Evolutionary conservation across 805 yeast species (phyloP).

Genomic region (Scheffersomyces coipomensis): DNA sequence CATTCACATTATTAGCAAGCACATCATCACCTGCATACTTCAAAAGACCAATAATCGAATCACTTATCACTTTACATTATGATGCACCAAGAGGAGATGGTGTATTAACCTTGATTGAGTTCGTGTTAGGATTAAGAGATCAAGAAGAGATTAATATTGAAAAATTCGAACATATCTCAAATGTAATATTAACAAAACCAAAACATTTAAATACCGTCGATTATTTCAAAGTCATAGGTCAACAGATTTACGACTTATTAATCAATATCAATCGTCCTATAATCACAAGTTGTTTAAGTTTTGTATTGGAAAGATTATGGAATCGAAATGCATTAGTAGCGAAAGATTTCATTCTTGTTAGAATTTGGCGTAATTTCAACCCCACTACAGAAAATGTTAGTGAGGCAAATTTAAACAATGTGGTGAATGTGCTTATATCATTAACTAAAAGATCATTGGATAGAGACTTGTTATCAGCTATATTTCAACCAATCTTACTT

Average conservation of each 20-base stretch:
- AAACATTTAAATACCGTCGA: conserved; percentile 37
- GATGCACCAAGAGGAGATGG: conserved; percentile 60
- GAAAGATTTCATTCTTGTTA: conserved; percentile 56
- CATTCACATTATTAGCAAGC: conserved; percentile 57
- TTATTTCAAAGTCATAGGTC: conserved; percentile 60
- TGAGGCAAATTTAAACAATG: conserved; percentile 57
- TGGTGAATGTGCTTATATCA: conserved; percentile 64
- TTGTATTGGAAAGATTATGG: conserved; percentile 53
- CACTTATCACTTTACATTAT: conserved; percentile 55
- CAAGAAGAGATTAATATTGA: conserved; percentile 65
- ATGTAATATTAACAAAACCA: conserved; percentile 65
- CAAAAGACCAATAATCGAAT: conserved; percentile 43
- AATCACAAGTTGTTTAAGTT: conserved; percentile 54
- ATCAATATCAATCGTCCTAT: conserved; percentile 60
- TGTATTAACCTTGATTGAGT: conserved; percentile 69
- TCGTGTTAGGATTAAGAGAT: conserved; percentile 74
- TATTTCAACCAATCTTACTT: conserved; percentile 29
- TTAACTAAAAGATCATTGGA: conserved; percentile 43
- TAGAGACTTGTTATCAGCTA: conserved; percentile 18
- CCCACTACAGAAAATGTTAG: conserved; percentile 40
- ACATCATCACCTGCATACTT: conserved; percentile 48
- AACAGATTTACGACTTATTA: conserved; percentile 61
- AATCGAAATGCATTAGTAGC: conserved; percentile 48
- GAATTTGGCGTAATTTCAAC: conserved; percentile 44
- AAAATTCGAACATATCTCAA: conserved; percentile 66